phyloP scores from a whole-genome alignment of 2,329 filamentous ascomycete genomes.

The Cadophora malorum region DNA sequence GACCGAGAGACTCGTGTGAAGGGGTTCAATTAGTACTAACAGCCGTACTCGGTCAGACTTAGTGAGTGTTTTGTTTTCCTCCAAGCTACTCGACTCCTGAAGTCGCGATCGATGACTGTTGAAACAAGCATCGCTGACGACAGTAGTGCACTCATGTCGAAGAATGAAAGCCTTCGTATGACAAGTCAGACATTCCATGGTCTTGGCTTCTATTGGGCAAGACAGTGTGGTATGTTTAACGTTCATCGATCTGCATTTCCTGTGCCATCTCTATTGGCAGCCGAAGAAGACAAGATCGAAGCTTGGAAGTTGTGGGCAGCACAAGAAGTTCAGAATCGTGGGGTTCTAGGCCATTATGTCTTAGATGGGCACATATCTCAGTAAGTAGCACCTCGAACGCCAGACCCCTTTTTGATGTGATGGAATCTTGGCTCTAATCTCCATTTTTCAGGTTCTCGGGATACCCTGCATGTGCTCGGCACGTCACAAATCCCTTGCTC shows the following conservation, averaged over 20 bases:
- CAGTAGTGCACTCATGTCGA: background rate
- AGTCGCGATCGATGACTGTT: background rate
- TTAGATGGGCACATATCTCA: background rate
- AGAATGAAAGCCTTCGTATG: background rate
- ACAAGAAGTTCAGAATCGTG: background rate
- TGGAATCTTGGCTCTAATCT: background rate
- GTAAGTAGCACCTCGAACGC: background rate
- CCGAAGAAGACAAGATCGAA: background rate
- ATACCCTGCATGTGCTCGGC: constrained; percentile 41
- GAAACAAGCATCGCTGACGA: background rate
- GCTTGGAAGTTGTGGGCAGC: background rate
- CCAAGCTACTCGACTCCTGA: background rate
- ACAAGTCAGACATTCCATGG: background rate
- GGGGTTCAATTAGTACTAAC: background rate
- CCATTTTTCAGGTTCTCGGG: background rate
- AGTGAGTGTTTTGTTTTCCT: background rate
- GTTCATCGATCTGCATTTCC: background rate
- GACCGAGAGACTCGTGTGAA: background rate
- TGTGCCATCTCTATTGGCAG: background rate
- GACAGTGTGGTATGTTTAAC: background rate
- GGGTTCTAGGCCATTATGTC: background rate
- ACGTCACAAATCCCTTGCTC: constrained; percentile 49
- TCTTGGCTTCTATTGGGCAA: background rate
- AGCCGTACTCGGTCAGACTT: background rate
- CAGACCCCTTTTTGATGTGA: background rate